A percentile compares a stretch with the other conserved stretches of the same genome.
Conservation (phyloP, 139 green algal genomes). For the Tetradesmus lagerheimii region DNA sequence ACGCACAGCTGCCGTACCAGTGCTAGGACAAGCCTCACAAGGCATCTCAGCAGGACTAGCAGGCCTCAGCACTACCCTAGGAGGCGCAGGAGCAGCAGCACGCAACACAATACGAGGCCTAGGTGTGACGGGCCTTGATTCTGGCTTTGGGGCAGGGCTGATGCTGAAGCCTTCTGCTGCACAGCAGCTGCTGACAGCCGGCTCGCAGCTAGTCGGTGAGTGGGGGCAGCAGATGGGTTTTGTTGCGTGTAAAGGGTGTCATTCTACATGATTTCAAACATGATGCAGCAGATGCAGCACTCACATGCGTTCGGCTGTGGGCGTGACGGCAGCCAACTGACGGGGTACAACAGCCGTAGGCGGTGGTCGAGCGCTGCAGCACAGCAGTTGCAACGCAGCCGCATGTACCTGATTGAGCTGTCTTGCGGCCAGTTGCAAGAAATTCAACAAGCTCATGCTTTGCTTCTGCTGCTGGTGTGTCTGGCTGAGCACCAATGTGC, state of each 20-base stretch:
- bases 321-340: too few relatives aligned
- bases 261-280: too few relatives aligned
- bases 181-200: conserved; percentile 1
- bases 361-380: too few relatives aligned
- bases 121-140: conserved; percentile 48
- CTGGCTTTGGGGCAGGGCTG: conserved; percentile 49
- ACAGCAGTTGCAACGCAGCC: too few relatives aligned
- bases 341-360: too few relatives aligned
- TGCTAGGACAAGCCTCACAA: conserved; percentile 32
- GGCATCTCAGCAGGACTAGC: conserved; percentile 49
- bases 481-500: too few relatives aligned
- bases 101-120: conserved; percentile 1
- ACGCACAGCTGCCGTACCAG: conserved; percentile 32
- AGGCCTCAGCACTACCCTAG: neutral
- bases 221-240: neutral
- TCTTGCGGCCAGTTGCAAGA: too few relatives aligned
- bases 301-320: neutral
- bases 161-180: conserved; percentile 48
- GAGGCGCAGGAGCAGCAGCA: neutral
- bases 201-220: conserved; percentile 29
- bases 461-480: too few relatives aligned
- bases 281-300: neutral
- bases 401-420: too few relatives aligned
- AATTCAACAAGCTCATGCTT: too few relatives aligned
- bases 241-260: neutral